Conservation (phyloP, 2,329 filamentous ascomycete species). For the Epichloe sibirici region DNA sequence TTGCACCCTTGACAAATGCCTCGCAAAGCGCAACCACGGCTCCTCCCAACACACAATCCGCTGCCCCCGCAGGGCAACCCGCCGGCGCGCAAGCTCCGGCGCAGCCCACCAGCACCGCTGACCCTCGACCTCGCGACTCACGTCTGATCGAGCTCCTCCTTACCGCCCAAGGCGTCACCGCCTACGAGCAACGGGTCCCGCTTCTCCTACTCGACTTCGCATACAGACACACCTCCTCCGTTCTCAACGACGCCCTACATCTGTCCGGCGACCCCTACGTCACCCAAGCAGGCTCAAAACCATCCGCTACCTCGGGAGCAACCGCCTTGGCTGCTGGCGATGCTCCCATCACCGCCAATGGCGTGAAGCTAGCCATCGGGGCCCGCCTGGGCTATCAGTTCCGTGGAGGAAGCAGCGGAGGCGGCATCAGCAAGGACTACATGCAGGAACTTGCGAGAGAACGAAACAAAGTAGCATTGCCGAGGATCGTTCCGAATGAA, state of each 20-base stretch:
- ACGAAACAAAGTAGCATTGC: conserved; percentile 54
- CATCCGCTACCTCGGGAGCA: conserved; percentile 36
- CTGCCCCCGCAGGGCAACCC: conserved; percentile 17
- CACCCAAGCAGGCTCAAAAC: conserved; percentile 40
- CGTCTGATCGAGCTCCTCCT: conserved; percentile 71
- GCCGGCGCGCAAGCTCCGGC: conserved; percentile 12
- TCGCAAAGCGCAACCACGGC: conserved; percentile 16
- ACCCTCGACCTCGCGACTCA: conserved; percentile 60
- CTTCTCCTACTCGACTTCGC: conserved; percentile 77
- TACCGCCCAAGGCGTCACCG: conserved; percentile 63
- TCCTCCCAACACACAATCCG: conserved; percentile 23
- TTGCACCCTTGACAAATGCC: conserved; percentile 26
- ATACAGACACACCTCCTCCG: conserved; percentile 64
- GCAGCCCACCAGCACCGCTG: conserved; percentile 24
- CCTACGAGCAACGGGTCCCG: conserved; percentile 73
- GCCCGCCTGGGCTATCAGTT: conserved; percentile 59
- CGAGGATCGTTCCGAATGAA: conserved; percentile 49
- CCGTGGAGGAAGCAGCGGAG: conserved; percentile 37
- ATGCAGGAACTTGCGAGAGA: conserved; percentile 62
- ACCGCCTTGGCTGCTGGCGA: conserved; percentile 36
- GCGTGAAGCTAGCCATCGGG: conserved; percentile 61
- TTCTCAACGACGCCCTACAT: conserved; percentile 60
- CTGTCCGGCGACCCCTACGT: conserved; percentile 58
- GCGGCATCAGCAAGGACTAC: conserved; percentile 59
- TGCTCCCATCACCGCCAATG: conserved; percentile 50